Base-by-base conservation (phyloP, 2,329 filamentous ascomycete species). In the Colletotrichum sublineola region DNA sequence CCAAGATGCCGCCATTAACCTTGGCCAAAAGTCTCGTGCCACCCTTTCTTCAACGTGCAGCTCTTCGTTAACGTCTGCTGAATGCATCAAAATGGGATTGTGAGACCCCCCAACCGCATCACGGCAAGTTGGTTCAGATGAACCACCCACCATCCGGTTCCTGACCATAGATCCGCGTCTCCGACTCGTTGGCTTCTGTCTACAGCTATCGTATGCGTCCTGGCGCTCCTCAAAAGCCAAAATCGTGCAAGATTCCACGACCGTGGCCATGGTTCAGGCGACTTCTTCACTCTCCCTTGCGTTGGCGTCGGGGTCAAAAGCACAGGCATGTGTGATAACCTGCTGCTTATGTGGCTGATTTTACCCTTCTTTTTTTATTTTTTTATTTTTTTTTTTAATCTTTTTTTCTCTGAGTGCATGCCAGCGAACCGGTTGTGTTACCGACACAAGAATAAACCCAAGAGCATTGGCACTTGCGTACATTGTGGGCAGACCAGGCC, bases 1-100 rank as follows among this genome's bases (percentile, higher is more conserved):
- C 69, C 69, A 71, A 68, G 65, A 55, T 29, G 20, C 55, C 69
- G 46, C 52, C 66, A 55, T 36, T 29, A 46, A 63, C 52, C 69
- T 72, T 63, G 69, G 69, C 65, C 44, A 46, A 29, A 29, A 68
- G 33, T 42, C 56, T 48, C 20, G 3, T 57, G 50, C 31, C 42
- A 67, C 55, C 31, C 55, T 24, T 44, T 38, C 12, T 44, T 38
- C 12, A n/a, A 63, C 44, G n/a, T 60, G 14, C 52, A 42, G 40
- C 24, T 40, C 42, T 44, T 69, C 60, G 66, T 61, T 60, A 56
- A 67, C 53, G 63, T 20, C 60, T 33, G n/a, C 60, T 29, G 69
- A 63, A 63, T 46, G 65, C 65, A 60, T 71, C 65, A n/a, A 68
- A 24, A 33, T 38, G 36, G 38, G 20, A 14, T 12, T 5, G 7